Conservation (phyloP, 2,329 filamentous ascomycete species). For the Claviceps monticola region DNA sequence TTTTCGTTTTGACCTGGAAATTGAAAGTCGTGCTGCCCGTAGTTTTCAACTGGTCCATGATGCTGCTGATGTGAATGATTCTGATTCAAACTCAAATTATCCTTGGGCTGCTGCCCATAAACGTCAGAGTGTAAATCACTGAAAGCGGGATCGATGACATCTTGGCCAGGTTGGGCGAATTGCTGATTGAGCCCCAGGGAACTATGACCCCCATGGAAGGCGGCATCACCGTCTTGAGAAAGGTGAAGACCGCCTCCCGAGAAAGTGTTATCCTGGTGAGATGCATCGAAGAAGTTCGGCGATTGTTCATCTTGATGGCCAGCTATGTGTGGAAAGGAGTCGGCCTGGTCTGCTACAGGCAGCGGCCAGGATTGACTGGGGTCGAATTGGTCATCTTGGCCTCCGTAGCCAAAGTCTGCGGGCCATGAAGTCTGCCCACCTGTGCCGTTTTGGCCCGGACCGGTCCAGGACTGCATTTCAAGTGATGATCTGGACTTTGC, state of each 20-base stretch:
- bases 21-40: conserved; percentile 19
- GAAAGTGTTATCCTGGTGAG: conserved; percentile 20
- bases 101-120: conserved; percentile 21
- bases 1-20: conserved; percentile 20
- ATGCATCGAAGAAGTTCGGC: conserved; percentile 21
- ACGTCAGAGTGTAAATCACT: conserved; percentile 23
- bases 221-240: conserved; percentile 14
- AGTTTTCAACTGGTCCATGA: conserved; percentile 17
- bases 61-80: conserved; percentile 13
- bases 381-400: conserved; percentile 24
- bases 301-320: conserved; percentile 15
- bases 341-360: conserved; percentile 18
- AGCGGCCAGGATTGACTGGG: conserved; percentile 25
- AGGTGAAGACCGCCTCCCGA: conserved; percentile 17
- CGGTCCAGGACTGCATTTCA: conserved; percentile 29
- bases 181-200: conserved; percentile 20
- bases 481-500: conserved; percentile 10
- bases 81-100: conserved; percentile 16
- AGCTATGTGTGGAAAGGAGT: conserved; percentile 19
- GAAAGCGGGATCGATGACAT: conserved; percentile 24
- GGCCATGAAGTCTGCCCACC: conserved; percentile 23
- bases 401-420: conserved; percentile 18
- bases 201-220: conserved; percentile 19
- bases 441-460: conserved; percentile 22
- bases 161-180: conserved; percentile 20